Percentiles rank a stretch among this genome's conserved stretches.
phyloP scores from a whole-genome alignment of 2,329 filamentous ascomycete genomes.

The Pyricularia pennisetigena region DNA sequence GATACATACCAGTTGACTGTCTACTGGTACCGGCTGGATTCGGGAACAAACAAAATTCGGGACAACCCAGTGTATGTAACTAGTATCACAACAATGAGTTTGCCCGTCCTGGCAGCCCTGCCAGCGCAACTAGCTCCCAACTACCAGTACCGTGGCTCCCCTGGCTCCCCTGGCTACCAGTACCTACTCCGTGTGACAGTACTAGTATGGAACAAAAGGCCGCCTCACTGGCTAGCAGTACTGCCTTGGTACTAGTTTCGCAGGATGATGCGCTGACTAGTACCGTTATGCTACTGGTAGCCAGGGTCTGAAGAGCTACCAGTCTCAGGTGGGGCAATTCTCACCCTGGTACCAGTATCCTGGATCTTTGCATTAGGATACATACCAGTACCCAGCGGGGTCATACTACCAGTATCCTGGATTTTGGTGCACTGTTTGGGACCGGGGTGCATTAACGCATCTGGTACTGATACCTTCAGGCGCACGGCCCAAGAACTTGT shows the following conservation, averaged over 20 bases:
- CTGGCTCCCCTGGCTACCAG: not conserved
- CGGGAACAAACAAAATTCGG: not conserved
- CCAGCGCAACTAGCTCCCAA: not conserved
- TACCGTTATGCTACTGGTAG: not conserved
- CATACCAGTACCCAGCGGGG: not conserved
- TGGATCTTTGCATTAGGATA: not conserved
- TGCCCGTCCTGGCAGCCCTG: not conserved
- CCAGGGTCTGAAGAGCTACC: not conserved
- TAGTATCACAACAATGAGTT: not conserved
- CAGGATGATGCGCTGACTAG: not conserved
- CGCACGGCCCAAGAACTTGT: not conserved
- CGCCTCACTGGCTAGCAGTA: not conserved
- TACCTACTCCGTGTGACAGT: not conserved
- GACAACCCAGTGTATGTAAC: not conserved
- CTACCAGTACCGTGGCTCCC: not conserved
- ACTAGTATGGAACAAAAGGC: not conserved
- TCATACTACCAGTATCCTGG: not conserved
- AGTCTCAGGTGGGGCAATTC: not conserved
- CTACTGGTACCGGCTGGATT: not conserved
- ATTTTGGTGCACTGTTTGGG: not conserved
- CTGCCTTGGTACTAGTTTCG: not conserved
- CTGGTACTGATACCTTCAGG: not conserved
- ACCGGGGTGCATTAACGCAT: not conserved
- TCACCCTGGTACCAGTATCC: not conserved
- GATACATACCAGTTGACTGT: not conserved